phyloP scores from a whole-genome alignment of 2,329 filamentous ascomycete genomes.

The Fusarium poae region DNA sequence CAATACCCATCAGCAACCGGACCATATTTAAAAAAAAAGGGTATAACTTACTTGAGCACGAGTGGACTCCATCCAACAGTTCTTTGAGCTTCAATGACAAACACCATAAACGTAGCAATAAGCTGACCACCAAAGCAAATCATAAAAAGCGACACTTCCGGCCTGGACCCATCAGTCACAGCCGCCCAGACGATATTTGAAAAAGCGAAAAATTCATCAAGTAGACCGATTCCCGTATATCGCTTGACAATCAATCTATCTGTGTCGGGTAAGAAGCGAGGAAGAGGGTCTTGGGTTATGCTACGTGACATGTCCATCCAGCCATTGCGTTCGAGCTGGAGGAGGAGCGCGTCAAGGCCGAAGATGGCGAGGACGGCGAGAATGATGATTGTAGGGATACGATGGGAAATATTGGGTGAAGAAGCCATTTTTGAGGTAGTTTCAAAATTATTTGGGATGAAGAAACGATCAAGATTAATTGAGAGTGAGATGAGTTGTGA shows the following conservation, averaged over 20 bases:
- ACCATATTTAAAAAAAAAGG: background rate
- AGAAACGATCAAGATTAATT: background rate
- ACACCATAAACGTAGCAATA: constrained; percentile 34
- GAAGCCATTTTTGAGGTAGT: constrained; percentile 17
- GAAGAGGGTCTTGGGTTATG: constrained; percentile 32
- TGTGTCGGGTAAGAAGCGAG: constrained; percentile 42
- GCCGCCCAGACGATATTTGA: constrained; percentile 44
- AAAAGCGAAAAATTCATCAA: constrained; percentile 39
- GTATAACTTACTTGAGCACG: constrained; percentile 38
- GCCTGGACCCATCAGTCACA: constrained; percentile 42
- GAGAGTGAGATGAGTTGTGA: background rate
- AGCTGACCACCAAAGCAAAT: constrained; percentile 46
- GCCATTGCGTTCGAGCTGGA: constrained; percentile 46
- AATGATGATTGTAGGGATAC: constrained; percentile 29
- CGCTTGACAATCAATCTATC: constrained; percentile 33
- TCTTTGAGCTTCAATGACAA: constrained; percentile 42
- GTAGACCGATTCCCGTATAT: constrained; percentile 33
- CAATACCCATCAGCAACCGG: background rate
- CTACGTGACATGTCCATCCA: constrained; percentile 22
- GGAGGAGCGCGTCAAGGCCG: constrained; percentile 39
- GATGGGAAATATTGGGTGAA: constrained; percentile 14
- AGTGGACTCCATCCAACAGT: constrained; percentile 18
- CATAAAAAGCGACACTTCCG: constrained; percentile 39
- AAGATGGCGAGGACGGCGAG: constrained; percentile 38
- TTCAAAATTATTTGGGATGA: background rate